Base-by-base conservation (phyloP, 192 early-diverging fungal species). In the Lunasporangiospora selenospora region DNA sequence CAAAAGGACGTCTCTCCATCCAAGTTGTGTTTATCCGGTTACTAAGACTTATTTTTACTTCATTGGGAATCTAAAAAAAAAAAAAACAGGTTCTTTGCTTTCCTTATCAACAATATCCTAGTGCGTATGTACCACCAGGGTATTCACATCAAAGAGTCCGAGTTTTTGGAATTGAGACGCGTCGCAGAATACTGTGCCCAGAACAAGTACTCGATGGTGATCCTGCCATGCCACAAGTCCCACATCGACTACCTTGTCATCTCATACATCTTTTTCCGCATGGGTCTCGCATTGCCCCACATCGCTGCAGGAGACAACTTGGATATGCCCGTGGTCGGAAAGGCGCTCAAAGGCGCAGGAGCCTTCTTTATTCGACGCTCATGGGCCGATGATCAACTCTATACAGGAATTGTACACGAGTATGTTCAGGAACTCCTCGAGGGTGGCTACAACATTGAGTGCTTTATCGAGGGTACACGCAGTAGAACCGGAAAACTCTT, bases 281-380 rank as follows among this genome's bases (percentile, higher is more conserved):
- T 91, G 37, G 90, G 90, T n/a, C 55, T 92, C 4, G 87, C 85
- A 3, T 64, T 92, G 26, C 92, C 92, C 13, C 91, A 93, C 51
- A 94, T 94, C 67, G 88, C 89, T 29, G 92, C 92, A 30, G 92
- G 92, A 16, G 87, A 94, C 43, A 94, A 94, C 78, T 75, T 94
- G 47, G 88, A 94, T 58, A 78, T 94, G 75, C 91, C 91, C 3
- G 58, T 87, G 18, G 80, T 94, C 40, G 92, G 92, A 27, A 69
- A 62, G 26, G 43, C 90, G 0, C 65, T 94, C 34, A 86, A 85
- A 23, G 75, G 81, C 3, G 79, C 78, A 43, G 92, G 92, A 1
- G 92, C 91, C 3, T 91, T 93, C 62, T 94, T 88, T 67, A 94
- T 94, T 46, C 80, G 91, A 6, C 76, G 92, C 8, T 70, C 82